Evolutionary conservation across 257 asterid genomes (phyloP).

Genomic region (Buddleja alternifolia): DNA sequence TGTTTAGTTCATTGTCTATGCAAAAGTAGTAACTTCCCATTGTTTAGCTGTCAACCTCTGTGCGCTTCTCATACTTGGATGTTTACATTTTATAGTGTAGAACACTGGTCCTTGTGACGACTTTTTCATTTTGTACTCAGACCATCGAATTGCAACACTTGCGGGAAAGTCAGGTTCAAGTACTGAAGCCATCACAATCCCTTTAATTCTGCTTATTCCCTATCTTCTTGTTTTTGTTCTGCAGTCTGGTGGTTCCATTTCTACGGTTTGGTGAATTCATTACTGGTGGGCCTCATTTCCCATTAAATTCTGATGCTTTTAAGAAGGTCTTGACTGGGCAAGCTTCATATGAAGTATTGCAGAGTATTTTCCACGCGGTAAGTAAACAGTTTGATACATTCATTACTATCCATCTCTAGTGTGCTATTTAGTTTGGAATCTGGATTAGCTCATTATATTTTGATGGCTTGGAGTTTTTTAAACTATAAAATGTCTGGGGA

Average conservation of each 20-base stretch:
- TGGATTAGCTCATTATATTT: not conserved
- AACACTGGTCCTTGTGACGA: conserved; percentile 9
- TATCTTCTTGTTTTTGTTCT: conserved; percentile 9
- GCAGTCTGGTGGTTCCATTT: conserved; percentile 83
- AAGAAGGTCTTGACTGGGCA: conserved; percentile 92
- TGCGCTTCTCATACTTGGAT: not conserved
- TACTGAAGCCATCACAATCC: not conserved
- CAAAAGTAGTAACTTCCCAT: conserved; percentile 8
- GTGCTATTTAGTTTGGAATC: not conserved
- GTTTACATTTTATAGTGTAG: conserved; percentile 19
- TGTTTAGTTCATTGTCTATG: conserved; percentile 18
- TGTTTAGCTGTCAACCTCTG: not conserved
- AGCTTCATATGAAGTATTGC: conserved; percentile 77
- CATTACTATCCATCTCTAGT: conserved; percentile 11
- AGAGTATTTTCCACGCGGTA: conserved; percentile 86
- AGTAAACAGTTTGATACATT: conserved; percentile 30
- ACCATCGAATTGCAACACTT: conserved; percentile 10
- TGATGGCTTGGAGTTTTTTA: not conserved
- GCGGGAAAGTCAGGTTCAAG: not conserved
- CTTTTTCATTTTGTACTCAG: conserved; percentile 9
- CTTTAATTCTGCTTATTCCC: not conserved
- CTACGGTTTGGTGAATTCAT: conserved; percentile 81
- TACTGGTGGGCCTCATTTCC: conserved; percentile 88
- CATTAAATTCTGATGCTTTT: conserved; percentile 81
- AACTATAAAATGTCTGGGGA: not conserved